Base-by-base conservation (phyloP, 129 eudicot species). In the Oenanthe sinensis region DNA sequence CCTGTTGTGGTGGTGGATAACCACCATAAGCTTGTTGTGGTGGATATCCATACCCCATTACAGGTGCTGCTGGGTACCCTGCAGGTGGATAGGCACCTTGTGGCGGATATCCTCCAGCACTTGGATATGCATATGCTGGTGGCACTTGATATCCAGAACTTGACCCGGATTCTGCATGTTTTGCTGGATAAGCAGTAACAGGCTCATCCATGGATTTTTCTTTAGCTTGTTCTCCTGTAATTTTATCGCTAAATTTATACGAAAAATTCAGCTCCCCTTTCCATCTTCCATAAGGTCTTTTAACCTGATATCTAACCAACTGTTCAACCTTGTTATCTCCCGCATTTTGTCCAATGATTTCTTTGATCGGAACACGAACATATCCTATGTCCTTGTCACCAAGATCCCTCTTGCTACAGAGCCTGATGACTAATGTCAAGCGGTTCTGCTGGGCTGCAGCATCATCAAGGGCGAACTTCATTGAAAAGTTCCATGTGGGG, bases 371-470 rank as follows among this genome's bases (percentile, higher is more conserved):
- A 11, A 85, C 74, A n/a, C 47, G 54, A 58, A 82, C 88, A 49
- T 85, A 81, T 15, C 88, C 88, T 47, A 85, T n/a, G 44, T 74
- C 82, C 36, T 26, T 85, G 33, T 85, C 85, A 15, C 82, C 80
- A 9, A 79, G 43, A 24, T 67, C 75, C 19, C 82, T 78, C 30
- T 78, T 60, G 71, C 79, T 48, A 24, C 74, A 52, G 33, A 85
- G 73, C 48, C 24, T 48, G 68, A 85, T 26, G 75, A 77, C 55
- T 14, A 84, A 49, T 19, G 79, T 80, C 39, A 77, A 39, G 20
- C 79, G 79, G 36, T 76, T 74, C 37, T 80, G 77, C 28, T 69
- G 73, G 22, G 76, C 71, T 6, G 76, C 62, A 10, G 79, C 16
- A n/a, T 78, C 81, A 33, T 82, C 80, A 15, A 85, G 0, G 7